Evolutionary conservation across 352 stramenopile species (phyloP).

Genomic region (Phytophthora podocarpi): DNA sequence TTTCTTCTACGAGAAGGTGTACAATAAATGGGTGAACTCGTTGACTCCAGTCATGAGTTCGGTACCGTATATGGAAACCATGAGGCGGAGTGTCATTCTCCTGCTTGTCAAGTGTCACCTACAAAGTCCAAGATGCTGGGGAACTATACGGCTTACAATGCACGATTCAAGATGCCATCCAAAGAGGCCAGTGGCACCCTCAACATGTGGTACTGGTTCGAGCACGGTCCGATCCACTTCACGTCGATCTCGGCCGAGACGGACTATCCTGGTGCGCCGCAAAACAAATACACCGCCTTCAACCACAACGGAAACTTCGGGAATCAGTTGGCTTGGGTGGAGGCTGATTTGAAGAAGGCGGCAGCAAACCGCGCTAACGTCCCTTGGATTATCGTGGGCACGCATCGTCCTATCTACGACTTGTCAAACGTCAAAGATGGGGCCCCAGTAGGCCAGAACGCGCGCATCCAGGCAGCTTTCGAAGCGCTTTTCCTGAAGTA

Average conservation of each 20-base stretch:
- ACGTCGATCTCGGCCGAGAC: slow-evolving; percentile 82
- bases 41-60: slow-evolving; percentile 44
- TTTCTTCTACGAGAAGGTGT: slow-evolving; percentile 85
- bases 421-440: slow-evolving; percentile 7
- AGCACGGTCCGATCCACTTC: slow-evolving; percentile 79
- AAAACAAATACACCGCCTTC: slow-evolving; percentile 43
- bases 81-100: slow-evolving; percentile 82
- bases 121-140: slow-evolving; percentile 52
- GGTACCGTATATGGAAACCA: slow-evolving; percentile 90
- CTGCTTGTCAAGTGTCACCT: slow-evolving; percentile 48
- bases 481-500: slow-evolving; percentile 56
- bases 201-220: slow-evolving; percentile 91
- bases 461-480: slow-evolving; percentile 44
- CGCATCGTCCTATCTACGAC: slow-evolving; percentile 56
- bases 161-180: slow-evolving; percentile 83
- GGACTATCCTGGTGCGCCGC: slow-evolving; percentile 44
- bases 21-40: slow-evolving; percentile 77
- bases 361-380: slow-evolving; percentile 44
- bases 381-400: slow-evolving; percentile 57
- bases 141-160: slow-evolving; percentile 83
- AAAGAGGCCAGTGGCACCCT: slow-evolving; percentile 45
- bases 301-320: slow-evolving; percentile 50
- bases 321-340: slow-evolving; percentile 54
- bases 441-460: slow-evolving; percentile 35
- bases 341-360: slow-evolving; percentile 50